Conservation (phyloP, 352 stramenopile genomes). For the Pythium oligandrum region DNA sequence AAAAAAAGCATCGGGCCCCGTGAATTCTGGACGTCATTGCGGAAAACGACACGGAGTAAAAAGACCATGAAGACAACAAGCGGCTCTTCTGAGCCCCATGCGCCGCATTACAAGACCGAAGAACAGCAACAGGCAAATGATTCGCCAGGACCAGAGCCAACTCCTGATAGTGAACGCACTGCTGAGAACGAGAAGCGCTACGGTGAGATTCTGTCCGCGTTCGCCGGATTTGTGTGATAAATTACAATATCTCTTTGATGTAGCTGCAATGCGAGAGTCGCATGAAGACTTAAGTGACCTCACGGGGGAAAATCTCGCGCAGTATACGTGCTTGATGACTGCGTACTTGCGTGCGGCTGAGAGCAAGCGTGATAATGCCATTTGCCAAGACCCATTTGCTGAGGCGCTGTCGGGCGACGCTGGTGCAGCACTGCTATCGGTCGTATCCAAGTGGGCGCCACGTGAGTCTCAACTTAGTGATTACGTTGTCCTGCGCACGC, state of each 20-base stretch:
- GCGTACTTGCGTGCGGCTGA: conserved; percentile 19
- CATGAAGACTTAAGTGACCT: too few relatives aligned
- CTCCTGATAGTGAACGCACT: not conserved
- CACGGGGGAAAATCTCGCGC: conserved; percentile 1
- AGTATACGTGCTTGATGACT: conserved; percentile 9
- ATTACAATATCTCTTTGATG: conserved; percentile 1
- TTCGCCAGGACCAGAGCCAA: conserved; percentile 1
- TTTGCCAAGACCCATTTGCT: conserved; percentile 18
- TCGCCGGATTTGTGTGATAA: not conserved
- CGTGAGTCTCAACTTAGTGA: not conserved
- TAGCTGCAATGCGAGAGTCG: conserved; percentile 1
- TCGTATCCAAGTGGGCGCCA: conserved; percentile 8
- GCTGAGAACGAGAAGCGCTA: conserved; percentile 1
- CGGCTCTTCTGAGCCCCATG: conserved; percentile 16
- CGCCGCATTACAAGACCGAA: conserved; percentile 7
- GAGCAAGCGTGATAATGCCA: conserved; percentile 10
- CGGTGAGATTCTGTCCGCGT: conserved; percentile 1
- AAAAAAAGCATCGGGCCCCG: too few relatives aligned
- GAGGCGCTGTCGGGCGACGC: conserved; percentile 11
- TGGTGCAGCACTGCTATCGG: not conserved
- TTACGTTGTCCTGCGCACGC: conserved; percentile 17
- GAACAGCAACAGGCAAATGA: conserved; percentile 4
- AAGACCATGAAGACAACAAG: conserved; percentile 10
- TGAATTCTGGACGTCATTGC: not conserved
- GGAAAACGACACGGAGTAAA: not conserved